Percentiles rank a stretch among this genome's conserved stretches.
Conservation (phyloP, 164 flowering plant species). For the Vitis riparia region DNA sequence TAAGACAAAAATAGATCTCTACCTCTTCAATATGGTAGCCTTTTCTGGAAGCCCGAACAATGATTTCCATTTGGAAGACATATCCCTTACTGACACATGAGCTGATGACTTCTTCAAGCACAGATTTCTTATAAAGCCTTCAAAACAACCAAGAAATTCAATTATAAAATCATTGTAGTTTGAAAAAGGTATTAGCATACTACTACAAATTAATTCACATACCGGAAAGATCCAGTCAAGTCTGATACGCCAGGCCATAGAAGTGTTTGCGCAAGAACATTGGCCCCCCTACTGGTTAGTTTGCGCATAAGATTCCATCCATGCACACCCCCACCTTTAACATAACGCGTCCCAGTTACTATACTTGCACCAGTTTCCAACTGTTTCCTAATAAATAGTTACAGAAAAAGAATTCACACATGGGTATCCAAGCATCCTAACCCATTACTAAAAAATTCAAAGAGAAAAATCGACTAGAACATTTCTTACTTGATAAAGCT, state of each 20-base stretch:
- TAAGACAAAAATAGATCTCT: slow-evolving; percentile 8
- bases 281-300: slow-evolving; percentile 96
- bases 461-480: not conserved
- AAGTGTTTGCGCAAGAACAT: slow-evolving; percentile 95
- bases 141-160: slow-evolving; percentile 14
- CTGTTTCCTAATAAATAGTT: slow-evolving; percentile 63
- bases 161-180: slow-evolving; percentile 5
- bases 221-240: slow-evolving; percentile 97
- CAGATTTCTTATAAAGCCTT: slow-evolving; percentile 83
- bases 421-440: not conserved
- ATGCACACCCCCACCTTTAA: slow-evolving; percentile 94
- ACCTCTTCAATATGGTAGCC: slow-evolving; percentile 97
- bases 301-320: slow-evolving; percentile 99
- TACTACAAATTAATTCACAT: slow-evolving; percentile 9
- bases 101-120: slow-evolving; percentile 84
- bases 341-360: slow-evolving; percentile 97
- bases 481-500: slow-evolving; percentile 87
- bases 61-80: slow-evolving; percentile 99
- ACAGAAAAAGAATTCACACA: not conserved
- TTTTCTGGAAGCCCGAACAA: slow-evolving; percentile 91
- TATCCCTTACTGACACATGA: slow-evolving; percentile 94
- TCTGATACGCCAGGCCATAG: slow-evolving; percentile 99
- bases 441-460: not conserved
- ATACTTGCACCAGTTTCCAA: slow-evolving; percentile 86
- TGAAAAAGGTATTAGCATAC: not conserved